Conservation (phyloP, 352 stramenopile species). For the Phytopythium chamaehyphon region DNA sequence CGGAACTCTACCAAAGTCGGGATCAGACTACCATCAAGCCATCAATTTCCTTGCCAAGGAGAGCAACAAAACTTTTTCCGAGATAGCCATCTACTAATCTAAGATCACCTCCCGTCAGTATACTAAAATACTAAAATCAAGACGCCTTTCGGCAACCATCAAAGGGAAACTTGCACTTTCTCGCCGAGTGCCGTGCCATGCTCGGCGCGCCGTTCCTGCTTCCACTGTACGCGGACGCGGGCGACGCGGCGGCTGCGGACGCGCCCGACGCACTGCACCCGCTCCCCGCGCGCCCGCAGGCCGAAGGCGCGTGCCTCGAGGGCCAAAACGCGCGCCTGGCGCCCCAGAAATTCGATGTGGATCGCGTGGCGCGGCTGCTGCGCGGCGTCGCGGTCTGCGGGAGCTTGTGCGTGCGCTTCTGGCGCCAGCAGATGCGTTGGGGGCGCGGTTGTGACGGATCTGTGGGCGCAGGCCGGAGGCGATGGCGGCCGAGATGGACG, state of each 20-base stretch:
- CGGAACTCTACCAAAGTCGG: too few species aligned
- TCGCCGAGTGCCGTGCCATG: conserved; percentile 22
- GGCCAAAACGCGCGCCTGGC: background rate
- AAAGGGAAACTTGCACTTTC: conserved; percentile 8
- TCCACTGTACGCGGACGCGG: conserved; percentile 38
- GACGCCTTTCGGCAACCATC: background rate
- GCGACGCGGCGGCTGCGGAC: conserved; percentile 23
- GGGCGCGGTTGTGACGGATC: background rate
- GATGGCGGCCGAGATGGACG: conserved; percentile 21
- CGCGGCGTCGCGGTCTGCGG: conserved; percentile 23
- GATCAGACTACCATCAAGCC: too few species aligned
- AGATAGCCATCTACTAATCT: too few species aligned
- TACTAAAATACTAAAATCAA: background rate
- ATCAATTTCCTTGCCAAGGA: too few species aligned
- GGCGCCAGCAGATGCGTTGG: background rate
- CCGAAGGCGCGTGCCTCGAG: too few species aligned
- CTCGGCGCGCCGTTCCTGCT: conserved; percentile 49
- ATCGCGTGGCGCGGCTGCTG: conserved; percentile 41
- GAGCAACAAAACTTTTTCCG: too few species aligned
- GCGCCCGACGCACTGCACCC: conserved; percentile 16
- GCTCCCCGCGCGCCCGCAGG: conserved; percentile 3
- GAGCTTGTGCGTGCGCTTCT: conserved; percentile 27
- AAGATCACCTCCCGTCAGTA: too few species aligned
- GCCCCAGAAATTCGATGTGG: conserved; percentile 18
- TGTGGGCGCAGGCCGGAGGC: background rate